A percentile compares a stretch with the other conserved stretches of the same genome.
These are phyloP conservation scores for Trifolium subterraneum DNA, from an alignment of 306 rosid species.

Conservation along the genomic window DNA sequence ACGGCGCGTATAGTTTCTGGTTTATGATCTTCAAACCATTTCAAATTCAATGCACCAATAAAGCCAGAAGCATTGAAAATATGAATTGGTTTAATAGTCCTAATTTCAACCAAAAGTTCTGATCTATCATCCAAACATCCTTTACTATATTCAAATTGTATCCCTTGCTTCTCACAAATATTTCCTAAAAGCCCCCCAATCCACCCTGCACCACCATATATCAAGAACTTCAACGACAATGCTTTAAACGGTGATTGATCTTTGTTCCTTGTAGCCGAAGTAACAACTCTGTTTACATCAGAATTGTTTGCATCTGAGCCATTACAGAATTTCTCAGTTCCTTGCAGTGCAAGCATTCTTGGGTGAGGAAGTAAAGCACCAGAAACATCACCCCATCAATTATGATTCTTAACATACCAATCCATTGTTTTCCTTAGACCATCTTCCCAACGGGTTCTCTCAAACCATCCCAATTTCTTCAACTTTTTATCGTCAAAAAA, in stretches of 20 bases:
- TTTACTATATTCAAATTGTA: constrained; percentile 47
- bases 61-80: constrained; percentile 58
- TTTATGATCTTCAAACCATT: constrained; percentile 63
- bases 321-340: constrained; percentile 37
- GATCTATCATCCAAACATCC: constrained; percentile 47
- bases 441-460: constrained; percentile 53
- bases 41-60: constrained; percentile 52
- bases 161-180: constrained; percentile 53
- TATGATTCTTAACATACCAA: constrained; percentile 53
- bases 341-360: constrained; percentile 56
- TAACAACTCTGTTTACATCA: background rate
- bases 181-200: constrained; percentile 44
- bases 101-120: constrained; percentile 43
- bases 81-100: constrained; percentile 54
- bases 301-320: constrained; percentile 30
- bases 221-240: constrained; percentile 52
- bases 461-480: constrained; percentile 55
- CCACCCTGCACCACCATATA: constrained; percentile 55
- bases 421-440: constrained; percentile 54
- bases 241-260: background rate
- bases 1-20: constrained; percentile 45
- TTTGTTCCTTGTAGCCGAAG: constrained; percentile 37
- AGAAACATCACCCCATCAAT: constrained; percentile 68
- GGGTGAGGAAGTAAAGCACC: constrained; percentile 66
- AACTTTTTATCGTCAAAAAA: constrained; percentile 52